phyloP scores from a whole-genome alignment of 2,329 filamentous ascomycete species.

The Ophiostoma australiae region DNA sequence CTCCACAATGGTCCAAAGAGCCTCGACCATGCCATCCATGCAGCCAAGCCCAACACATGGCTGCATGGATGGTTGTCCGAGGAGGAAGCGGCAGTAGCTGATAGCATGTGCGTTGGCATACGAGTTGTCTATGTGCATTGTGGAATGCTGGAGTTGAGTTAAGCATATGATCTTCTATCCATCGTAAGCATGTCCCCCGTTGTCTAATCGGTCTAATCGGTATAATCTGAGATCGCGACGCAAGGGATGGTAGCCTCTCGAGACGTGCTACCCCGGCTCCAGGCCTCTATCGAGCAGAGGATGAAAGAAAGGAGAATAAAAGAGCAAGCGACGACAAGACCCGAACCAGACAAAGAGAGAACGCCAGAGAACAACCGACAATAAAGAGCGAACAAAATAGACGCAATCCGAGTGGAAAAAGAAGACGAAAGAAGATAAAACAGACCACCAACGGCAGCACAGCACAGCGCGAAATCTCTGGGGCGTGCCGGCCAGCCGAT shows the following conservation, averaged over 20 bases:
- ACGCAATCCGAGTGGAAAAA: not conserved
- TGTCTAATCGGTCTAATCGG: too few species aligned
- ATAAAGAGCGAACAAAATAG: not conserved
- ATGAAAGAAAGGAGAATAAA: not conserved
- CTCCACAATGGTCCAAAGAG: not conserved
- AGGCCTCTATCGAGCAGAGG: not conserved
- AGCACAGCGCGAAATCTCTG: not conserved
- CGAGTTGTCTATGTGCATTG: not conserved
- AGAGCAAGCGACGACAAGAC: not conserved
- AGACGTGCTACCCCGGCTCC: not conserved
- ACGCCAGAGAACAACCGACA: not conserved
- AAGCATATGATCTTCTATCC: not conserved
- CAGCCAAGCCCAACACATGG: not conserved
- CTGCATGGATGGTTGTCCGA: not conserved
- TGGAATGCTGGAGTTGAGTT: not conserved
- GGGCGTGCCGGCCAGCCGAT: slow-evolving; percentile 2
- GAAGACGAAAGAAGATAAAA: not conserved
- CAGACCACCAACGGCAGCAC: not conserved
- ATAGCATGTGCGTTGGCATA: not conserved
- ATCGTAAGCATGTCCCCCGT: too few species aligned
- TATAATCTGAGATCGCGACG: not conserved
- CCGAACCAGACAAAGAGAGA: not conserved
- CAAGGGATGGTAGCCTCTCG: not conserved
- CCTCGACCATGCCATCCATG: not conserved
- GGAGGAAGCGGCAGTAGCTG: not conserved